Base-by-base conservation (phyloP, 108 stramenopile species). In the Parmales sp. region DNA sequence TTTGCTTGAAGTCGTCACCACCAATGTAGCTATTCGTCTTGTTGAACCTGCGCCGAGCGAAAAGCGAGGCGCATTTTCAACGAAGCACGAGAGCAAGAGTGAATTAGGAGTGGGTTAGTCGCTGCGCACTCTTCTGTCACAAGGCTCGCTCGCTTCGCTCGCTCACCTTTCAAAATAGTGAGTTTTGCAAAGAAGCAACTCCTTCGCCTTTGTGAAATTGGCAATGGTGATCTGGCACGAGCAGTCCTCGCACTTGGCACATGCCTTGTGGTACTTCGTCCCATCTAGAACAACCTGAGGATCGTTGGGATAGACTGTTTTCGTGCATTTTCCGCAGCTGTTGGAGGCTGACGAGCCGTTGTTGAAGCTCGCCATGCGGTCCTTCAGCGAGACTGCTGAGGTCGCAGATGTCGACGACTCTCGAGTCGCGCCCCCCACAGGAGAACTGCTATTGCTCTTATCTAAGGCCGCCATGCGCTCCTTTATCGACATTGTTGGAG, bases 161-260 rank as follows among this genome's bases (percentile, higher is more conserved):
- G n/a, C n/a, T n/a, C n/a, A n/a, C n/a, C 54, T 26, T 34, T 28
- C 54, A 9, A 60, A 31, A 29, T 60, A 34, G 54, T 60, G 54
- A 4, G 54, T 60, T 16, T 34, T 26, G 16, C 54, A 60, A 2
- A 60, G 28, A 28, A 60, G 28, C 26, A 19, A 13, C 54, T 2
- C 26, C 25, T 34, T 34, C 1, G 36, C 28, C 31, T 60, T 60
- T 6, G 54, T 60, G 54, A 60, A 60, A 60, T 60, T 60, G 3
- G 29, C 13, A 3, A 60, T 6, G 3, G 54, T 60, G 4, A 60
- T 60, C 20, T 60, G 54, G 54, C 54, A 60, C 28, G 29, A 3
- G 16, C 54, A 60, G 54, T 60, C 54, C 20, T 2, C 54, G 26
- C 54, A 60, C 16, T 60, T 60, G 8, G 54, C 54, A 34, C 54